Evolutionary conservation across 2,329 filamentous ascomycete species (phyloP), one percentile per base, ranked within the genome.

Genomic region (Paraphaeosphaeria minitans): DNA sequence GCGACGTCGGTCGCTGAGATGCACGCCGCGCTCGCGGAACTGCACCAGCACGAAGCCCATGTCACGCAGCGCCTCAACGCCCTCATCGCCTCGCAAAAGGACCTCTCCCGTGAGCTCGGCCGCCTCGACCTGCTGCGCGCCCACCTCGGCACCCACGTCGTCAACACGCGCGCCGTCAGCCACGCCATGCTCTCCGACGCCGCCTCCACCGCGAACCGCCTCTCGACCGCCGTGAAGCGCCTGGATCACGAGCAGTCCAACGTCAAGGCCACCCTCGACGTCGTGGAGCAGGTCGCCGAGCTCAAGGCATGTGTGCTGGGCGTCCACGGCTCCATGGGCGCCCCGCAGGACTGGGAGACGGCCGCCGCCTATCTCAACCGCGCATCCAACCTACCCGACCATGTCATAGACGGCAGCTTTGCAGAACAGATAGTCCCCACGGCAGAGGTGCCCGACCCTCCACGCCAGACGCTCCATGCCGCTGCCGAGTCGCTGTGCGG

Each of bases 291-390:
- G 79, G 94, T 99, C 14, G 91, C 92, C 5, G 95, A 99, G 82
- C 88, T 99, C 65, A 98, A 98, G 79, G 91, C 95, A 9, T 99
- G 95, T 75, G 92, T 98, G 37, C 87, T 97, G 60, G 95, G 95
- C 45, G 93, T 98, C 12, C 89, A 94, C 27, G 95, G 93, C 19
- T 96, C 91, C 59, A 99, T 99, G 95, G 95, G 94, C 35, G 94
- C 93, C 4, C 92, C 95, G 43, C 95, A 99, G 77, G 95, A 99
- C 80, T 99, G 95, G 95, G 95, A 99, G 78, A 95, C 92, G 3
- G 95, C 95, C 3, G 95, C 95, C 1, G 90, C 86, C 48, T 98
- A 98, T 76, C 84, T 99, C 58, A 87, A 90, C 63, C 87, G 94
- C 46, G 93, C 95, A 7, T 88, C 88, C 60, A 88, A 90, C 66